A percentile compares a stretch with the other conserved stretches of the same genome.
phyloP scores from a whole-genome alignment of 1,139 yeast genomes.

The Geotrichum aggregatum region DNA sequence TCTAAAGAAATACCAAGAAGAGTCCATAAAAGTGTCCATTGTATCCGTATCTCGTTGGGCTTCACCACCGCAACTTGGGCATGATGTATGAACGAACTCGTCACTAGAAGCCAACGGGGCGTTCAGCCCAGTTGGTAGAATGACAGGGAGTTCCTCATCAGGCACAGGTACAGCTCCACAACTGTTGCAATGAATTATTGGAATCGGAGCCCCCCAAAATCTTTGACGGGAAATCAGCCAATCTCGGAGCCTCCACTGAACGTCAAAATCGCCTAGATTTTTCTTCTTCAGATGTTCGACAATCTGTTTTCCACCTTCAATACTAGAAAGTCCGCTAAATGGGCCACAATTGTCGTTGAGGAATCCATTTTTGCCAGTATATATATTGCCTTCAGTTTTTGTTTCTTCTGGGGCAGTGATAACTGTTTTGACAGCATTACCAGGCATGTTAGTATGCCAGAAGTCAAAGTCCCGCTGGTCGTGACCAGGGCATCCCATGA shows the following conservation, averaged over 20 bases:
- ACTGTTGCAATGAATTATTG: constrained; percentile 74
- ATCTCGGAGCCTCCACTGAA: constrained; percentile 69
- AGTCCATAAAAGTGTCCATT: constrained; percentile 97
- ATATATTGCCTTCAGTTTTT: constrained; percentile 40
- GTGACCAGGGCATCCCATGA: constrained; percentile 97
- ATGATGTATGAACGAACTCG: constrained; percentile 66
- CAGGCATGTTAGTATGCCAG: constrained; percentile 63
- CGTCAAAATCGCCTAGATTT: constrained; percentile 47
- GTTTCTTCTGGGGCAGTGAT: constrained; percentile 38
- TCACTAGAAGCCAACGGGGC: constrained; percentile 63
- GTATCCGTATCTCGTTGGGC: constrained; percentile 94
- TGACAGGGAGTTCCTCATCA: constrained; percentile 75
- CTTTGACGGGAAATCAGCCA: constrained; percentile 94
- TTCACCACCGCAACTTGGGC: constrained; percentile 73
- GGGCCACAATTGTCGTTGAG: constrained; percentile 51
- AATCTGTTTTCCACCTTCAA: constrained; percentile 53
- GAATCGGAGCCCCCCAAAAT: constrained; percentile 98
- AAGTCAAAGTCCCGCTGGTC: constrained; percentile 78
- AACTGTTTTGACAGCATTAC: constrained; percentile 45
- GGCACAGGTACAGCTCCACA: constrained; percentile 95
- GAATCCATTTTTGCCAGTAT: constrained; percentile 49
- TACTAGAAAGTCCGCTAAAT: constrained; percentile 48
- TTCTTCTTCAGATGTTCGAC: constrained; percentile 42
- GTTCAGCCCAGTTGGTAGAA: constrained; percentile 66
- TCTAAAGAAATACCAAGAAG: constrained; percentile 93